A percentile compares a stretch with the other conserved stretches of the same genome.
phyloP scores from a whole-genome alignment of 2,329 filamentous ascomycete species.

The Epichloe sp. region DNA sequence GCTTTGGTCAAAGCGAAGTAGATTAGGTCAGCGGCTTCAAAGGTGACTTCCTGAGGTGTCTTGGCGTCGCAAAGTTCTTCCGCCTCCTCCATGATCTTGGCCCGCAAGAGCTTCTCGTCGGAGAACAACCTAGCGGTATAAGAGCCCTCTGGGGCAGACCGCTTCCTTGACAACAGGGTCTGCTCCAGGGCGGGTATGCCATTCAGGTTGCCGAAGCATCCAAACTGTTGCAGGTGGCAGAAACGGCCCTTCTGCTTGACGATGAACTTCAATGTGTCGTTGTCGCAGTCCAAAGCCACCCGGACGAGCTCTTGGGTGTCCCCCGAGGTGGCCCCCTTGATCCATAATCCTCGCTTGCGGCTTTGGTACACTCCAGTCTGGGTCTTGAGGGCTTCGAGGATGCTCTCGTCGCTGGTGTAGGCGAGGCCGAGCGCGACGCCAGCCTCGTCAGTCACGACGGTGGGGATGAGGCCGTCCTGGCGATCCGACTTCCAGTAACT shows the following conservation, averaged over 20 bases:
- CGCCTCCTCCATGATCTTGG: slow-evolving; percentile 98
- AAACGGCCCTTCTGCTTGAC: slow-evolving; percentile 86
- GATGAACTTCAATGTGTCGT: slow-evolving; percentile 80
- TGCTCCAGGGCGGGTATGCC: slow-evolving; percentile 79
- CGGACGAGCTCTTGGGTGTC: slow-evolving; percentile 83
- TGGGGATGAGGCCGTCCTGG: slow-evolving; percentile 72
- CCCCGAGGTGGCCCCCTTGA: slow-evolving; percentile 90
- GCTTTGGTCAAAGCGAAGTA: slow-evolving; percentile 94
- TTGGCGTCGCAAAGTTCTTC: slow-evolving; percentile 85
- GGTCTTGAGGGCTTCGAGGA: slow-evolving; percentile 73
- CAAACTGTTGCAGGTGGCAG: slow-evolving; percentile 84
- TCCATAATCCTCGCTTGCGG: slow-evolving; percentile 87
- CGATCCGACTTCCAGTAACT: slow-evolving; percentile 70
- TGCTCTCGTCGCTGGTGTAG: slow-evolving; percentile 86
- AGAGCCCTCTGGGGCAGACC: slow-evolving; percentile 73
- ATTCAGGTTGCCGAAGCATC: slow-evolving; percentile 77
- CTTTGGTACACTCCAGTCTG: slow-evolving; percentile 83
- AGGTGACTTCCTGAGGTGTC: slow-evolving; percentile 71
- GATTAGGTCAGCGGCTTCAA: slow-evolving; percentile 87
- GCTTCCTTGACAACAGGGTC: slow-evolving; percentile 70
- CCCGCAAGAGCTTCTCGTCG: slow-evolving; percentile 75
- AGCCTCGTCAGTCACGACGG: slow-evolving; percentile 79
- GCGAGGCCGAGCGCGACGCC: slow-evolving; percentile 78
- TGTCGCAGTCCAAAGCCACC: slow-evolving; percentile 82
- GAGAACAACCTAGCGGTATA: slow-evolving; percentile 91